Conservation (phyloP, 371 early-diverging fungal species). For the Sporodiniella umbellata region DNA sequence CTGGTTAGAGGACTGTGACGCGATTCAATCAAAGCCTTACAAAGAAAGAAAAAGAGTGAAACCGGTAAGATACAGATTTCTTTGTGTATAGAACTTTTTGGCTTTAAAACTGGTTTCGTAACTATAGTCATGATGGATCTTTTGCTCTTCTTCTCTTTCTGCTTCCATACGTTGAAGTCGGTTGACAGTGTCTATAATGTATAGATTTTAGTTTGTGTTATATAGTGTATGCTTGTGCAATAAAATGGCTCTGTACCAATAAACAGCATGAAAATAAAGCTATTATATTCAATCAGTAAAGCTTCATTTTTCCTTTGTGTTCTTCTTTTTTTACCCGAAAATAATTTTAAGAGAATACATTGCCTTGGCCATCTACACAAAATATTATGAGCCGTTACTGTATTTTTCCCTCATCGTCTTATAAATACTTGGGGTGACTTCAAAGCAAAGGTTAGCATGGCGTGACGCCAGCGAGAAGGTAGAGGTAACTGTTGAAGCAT, state of each 20-base stretch:
- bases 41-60: conserved; percentile 82
- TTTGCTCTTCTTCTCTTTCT: conserved; percentile 25
- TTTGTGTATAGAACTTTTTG: conserved; percentile 78
- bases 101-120: conserved; percentile 59
- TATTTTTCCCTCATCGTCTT: neutral
- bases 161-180: conserved; percentile 55
- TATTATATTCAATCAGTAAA: conserved; percentile 4
- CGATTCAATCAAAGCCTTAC: too few species aligned
- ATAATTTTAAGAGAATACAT: conserved; percentile 49
- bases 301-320: too few species aligned
- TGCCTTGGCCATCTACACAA: conserved; percentile 33
- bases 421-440: conserved; percentile 33
- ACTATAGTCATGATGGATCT: conserved; percentile 33
- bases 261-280: conserved; percentile 57
- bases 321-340: conserved; percentile 46
- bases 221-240: neutral
- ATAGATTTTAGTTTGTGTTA: neutral
- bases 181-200: conserved; percentile 54
- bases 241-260: too few species aligned
- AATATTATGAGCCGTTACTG: neutral
- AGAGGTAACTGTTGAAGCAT: conserved; percentile 39
- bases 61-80: conserved; percentile 87
- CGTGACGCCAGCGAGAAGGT: conserved; percentile 52
- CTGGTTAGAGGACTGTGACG: too few species aligned
- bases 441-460: conserved; percentile 46